Percentiles rank a stretch among this genome's conserved stretches.
Conservation (phyloP, 2,329 filamentous ascomycete species). For the Torrubiella hemipterigena region DNA sequence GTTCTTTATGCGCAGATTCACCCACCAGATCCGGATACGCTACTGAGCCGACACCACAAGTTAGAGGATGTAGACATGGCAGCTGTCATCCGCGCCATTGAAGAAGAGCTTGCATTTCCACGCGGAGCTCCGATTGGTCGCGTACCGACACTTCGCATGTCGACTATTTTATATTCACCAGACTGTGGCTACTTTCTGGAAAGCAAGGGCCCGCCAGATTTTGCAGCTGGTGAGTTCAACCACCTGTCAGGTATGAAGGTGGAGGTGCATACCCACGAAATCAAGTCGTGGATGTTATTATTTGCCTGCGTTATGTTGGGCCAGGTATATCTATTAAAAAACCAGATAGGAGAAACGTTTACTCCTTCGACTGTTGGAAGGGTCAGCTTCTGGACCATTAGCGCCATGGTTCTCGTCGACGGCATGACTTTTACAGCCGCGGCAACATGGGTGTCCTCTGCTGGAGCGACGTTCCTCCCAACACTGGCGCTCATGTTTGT, state of each 20-base stretch:
- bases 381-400: conserved; percentile 51
- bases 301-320: conserved; percentile 44
- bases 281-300: conserved; percentile 46
- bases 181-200: conserved; percentile 58
- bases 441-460: conserved; percentile 43
- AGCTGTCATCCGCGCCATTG: conserved; percentile 39
- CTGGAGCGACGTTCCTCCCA: conserved; percentile 42
- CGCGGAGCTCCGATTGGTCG: conserved; percentile 43
- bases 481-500: conserved; percentile 40
- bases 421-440: conserved; percentile 45
- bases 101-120: conserved; percentile 50
- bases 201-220: conserved; percentile 49
- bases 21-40: conserved; percentile 30
- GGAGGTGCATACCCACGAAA: conserved; percentile 43
- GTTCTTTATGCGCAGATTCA: conserved; percentile 75
- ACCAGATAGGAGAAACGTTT: conserved; percentile 53
- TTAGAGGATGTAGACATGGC: conserved; percentile 19
- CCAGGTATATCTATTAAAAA: conserved; percentile 50
- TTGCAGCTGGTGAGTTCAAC: conserved; percentile 33
- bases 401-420: conserved; percentile 51
- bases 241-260: conserved; percentile 50
- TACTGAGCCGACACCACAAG: conserved; percentile 18
- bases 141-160: conserved; percentile 48
- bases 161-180: conserved; percentile 53
- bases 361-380: conserved; percentile 57